Evolutionary conservation across 139 green algal species (phyloP), one percentile per base, ranked within the genome.

Genomic region (Chlamydomonas applanata): DNA sequence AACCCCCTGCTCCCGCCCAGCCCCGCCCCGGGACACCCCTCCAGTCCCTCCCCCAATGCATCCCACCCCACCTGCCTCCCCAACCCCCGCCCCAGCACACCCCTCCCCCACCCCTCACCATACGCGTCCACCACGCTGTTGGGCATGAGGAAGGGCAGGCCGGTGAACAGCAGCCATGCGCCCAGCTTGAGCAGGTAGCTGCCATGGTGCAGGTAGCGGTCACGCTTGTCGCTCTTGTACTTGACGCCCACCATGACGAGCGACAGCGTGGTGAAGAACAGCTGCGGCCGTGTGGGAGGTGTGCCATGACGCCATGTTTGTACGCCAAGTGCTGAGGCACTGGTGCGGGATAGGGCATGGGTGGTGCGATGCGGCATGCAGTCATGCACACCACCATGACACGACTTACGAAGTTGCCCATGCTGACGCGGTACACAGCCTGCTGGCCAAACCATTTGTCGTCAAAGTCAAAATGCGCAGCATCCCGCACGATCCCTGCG

Each of bases 371-470:
- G 40, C 7, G 40, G 7, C 40, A 49, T 49, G 40, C 40, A 49
- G 60, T 5, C 54, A 30, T 63, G 54, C 54, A 27, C 54, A 13
- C 54, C 40, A 49, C 40, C 40, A 49, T 49, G 40, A 49, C 40
- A 49, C 27, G 3, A 82, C 86, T 92, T 71, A 97, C 87, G 77
- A 94, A 97, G 75, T 93, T 98, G 56, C 95, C 96, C 80, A 99
- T 87, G 78, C 82, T 93, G 75, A 99, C 77, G 24, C 96, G 88
- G 72, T 97, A 98, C 2, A 99, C 96, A 14, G 95, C 96, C 75
- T 98, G 95, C 79, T 92, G 87, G 0, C 96, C 95, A 79, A 94
- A 99, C 91, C 92, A 98, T 59, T 88, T 78, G 57, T 96, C 83
- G 29, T 64, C 68, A n/a, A 78, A 71, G 49, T 84, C 70, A 34